These are phyloP conservation scores for Pelargonium exstipulatum DNA, from an alignment of 441 rosid genomes.

Conservation along the genomic window DNA sequence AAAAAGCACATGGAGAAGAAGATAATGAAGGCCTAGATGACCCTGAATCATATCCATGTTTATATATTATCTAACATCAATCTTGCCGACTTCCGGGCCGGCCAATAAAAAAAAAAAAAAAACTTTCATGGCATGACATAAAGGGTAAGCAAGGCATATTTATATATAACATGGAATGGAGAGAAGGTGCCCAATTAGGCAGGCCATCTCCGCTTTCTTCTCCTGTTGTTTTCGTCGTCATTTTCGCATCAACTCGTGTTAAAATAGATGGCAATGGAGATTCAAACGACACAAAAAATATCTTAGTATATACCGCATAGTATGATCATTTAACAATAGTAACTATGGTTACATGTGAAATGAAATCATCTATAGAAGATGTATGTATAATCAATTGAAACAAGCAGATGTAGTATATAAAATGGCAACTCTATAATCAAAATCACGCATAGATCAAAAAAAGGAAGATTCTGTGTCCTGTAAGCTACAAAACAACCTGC, in stretches of 20 bases:
- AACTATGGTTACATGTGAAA: background rate
- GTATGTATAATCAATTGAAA: background rate
- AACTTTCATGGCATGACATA: background rate
- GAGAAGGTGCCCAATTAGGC: background rate
- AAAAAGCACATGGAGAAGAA: background rate
- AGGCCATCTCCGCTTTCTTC: too few species aligned
- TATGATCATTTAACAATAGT: background rate
- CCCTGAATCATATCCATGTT: background rate
- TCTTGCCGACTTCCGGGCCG: background rate
- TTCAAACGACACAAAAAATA: background rate
- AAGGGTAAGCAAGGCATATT: background rate
- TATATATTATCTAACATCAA: background rate
- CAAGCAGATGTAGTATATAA: background rate
- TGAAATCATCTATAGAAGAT: background rate
- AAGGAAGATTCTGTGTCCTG: background rate
- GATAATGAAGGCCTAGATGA: background rate
- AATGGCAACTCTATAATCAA: conserved; percentile 1
- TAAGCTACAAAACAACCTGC: conserved; percentile 17
- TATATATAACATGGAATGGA: background rate
- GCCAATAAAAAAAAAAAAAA: background rate
- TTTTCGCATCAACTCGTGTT: too few species aligned
- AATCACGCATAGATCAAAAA: conserved; percentile 10
- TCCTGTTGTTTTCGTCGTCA: too few species aligned
- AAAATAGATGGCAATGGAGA: too few species aligned
- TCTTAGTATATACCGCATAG: background rate